Base-by-base conservation (phyloP, 2,329 filamentous ascomycete genomes). In the Fusarium sp. region DNA sequence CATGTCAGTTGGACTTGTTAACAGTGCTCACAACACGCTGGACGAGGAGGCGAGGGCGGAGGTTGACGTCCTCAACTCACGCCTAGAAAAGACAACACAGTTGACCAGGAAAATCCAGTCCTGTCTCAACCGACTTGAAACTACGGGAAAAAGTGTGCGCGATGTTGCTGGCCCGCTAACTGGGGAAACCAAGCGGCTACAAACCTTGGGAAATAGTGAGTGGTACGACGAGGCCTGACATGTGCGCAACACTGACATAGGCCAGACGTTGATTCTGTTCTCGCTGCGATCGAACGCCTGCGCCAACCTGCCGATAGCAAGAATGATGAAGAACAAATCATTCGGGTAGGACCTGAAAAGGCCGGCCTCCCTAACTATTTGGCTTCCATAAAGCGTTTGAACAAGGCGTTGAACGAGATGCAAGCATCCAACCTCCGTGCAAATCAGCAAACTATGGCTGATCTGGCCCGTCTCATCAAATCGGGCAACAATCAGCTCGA, bases 101-200 rank as follows among this genome's bases (percentile, higher is more conserved):
- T 89, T 98, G 81, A 98, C 95, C 35, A 98, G 96, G 86, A 98
- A 97, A 86, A 98, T 99, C 64, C 93, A 97, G 83, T 92, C 93
- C 31, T 97, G 94, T 60, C 88, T 98, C 75, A 90, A 91, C 40
- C 90, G 95, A 64, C 87, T 99, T 36, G 95, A 98, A 78, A 91
- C 92, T 40, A 97, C 94, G 62, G 96, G 96, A 20, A 94, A 95
- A 83, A 95, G 93, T 69, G 95, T 98, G 22, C 92, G 94, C 78
- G 94, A 98, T 79, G 95, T 97, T 12, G 95, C 97, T 64, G 94
- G 94, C 1, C 96, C 96, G 10, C 92, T 99, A 46, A 97, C 95
- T 80, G 94, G 93, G 77, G 97, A 98, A 82, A 98, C 96, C 1
- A 93, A 94, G 82, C 92, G 92, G 71, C 87, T 98, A 24, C 96